Evolutionary conservation across 495 filamentous ascomycete species (phyloP).

Genomic region (Talaromyces stipitatus): DNA sequence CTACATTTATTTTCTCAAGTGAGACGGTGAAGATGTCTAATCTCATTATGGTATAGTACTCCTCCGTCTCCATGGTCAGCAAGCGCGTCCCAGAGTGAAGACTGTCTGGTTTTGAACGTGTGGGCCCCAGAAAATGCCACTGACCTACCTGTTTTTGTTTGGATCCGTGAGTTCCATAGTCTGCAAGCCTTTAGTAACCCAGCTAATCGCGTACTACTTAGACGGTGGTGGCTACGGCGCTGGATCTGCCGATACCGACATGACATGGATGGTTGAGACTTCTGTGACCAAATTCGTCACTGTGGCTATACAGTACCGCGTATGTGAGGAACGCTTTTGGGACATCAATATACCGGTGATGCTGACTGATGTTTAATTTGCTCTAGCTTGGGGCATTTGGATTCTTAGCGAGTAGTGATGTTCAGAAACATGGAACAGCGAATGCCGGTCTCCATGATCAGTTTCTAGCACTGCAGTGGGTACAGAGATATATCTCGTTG

Average conservation of each 20-base stretch:
- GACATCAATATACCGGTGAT: constrained; percentile 7
- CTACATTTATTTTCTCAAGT: not conserved
- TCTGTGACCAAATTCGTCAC: constrained; percentile 1
- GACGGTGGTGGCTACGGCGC: constrained; percentile 41
- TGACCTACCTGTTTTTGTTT: constrained; percentile 42
- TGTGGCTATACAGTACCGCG: constrained; percentile 38
- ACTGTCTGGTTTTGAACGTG: constrained; percentile 44
- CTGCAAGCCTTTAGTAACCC: not conserved
- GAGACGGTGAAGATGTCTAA: not conserved
- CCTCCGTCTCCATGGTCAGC: constrained; percentile 24
- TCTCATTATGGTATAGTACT: constrained; percentile 18
- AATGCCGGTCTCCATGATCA: constrained; percentile 34
- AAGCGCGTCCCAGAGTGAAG: constrained; percentile 37
- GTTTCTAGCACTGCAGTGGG: constrained; percentile 31
- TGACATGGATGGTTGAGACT: constrained; percentile 10
- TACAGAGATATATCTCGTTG: constrained; percentile 30
- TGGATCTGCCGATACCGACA: constrained; percentile 8
- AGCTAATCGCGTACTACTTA: not conserved
- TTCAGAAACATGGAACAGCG: constrained; percentile 30
- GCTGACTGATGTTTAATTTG: constrained; percentile 30
- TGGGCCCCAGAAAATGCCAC: constrained; percentile 29
- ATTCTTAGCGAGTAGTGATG: constrained; percentile 35
- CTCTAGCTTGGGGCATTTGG: constrained; percentile 45
- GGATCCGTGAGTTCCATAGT: constrained; percentile 24
- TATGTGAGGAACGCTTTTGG: constrained; percentile 17